Base-by-base conservation (phyloP, 2,329 filamentous ascomycete genomes). In the Septoria petroselini region DNA sequence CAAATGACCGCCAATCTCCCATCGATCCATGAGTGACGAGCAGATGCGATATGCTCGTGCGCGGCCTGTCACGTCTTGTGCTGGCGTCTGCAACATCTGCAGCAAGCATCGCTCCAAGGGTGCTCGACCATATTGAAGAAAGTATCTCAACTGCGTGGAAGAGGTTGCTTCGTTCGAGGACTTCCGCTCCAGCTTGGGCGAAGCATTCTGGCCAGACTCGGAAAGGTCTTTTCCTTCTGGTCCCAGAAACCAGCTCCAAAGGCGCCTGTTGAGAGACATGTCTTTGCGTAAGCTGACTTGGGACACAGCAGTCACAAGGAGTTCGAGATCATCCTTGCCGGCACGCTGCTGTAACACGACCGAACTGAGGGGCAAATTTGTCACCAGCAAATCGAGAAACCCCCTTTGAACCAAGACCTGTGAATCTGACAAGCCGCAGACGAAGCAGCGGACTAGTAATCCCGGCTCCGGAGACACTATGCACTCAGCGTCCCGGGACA, bases 221-320 rank as follows among this genome's bases (percentile, higher is more conserved):
- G 43, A 57, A 4, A 68, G 65, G 17, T 64, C 63, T 44, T 68
- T 67, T n/a, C 74, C 68, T 45, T 82, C 88, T 2, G 91, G 91
- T 0, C 93, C 93, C 1, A 98, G 76, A 53, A 97, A 84, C 93
- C 93, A 98, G 35, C 87, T 83, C 90, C 91, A 97, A n/a, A 98
- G 73, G 30, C 93, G 82, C 60, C 93, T 78, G 67, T 98, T 98
- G 41, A 98, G 73, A 65, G 91, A 95, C 93, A 98, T 98, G 58
- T 98, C 93, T 69, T 91, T 82, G 41, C 93, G 81, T 15, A 84
- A 84, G 1, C 97, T 89, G 15, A 98, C 91, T 1, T 87, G 84
- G n/a, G 84, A 83, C 4, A 91, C 91, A 12, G 91, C 88, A 50
- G 83, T 80, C 25, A 96, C 78, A 2, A 98, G 76, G 2, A 88